Percentiles rank a stretch among this genome's conserved stretches.
These are phyloP conservation scores for Fusarium austroafricanum DNA, from an alignment of 2,329 filamentous ascomycete genomes.

Conservation along the genomic window DNA sequence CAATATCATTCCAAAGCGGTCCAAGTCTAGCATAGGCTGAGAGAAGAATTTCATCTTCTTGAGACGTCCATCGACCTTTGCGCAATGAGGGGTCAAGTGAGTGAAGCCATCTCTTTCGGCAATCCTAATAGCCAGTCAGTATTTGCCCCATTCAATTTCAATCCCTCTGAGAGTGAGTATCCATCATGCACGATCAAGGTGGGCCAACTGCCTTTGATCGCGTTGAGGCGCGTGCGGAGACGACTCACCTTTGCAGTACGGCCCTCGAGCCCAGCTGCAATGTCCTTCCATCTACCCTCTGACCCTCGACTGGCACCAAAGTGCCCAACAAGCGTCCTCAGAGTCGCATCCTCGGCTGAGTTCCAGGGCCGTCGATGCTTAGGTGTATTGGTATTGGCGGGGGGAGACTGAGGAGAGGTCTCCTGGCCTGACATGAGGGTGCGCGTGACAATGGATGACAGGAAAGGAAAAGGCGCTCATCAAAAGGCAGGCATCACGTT, in stretches of 20 bases:
- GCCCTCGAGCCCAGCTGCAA: slow-evolving; percentile 41
- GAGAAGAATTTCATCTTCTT: slow-evolving; percentile 47
- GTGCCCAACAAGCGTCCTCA: slow-evolving; percentile 45
- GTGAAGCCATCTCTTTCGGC: slow-evolving; percentile 49
- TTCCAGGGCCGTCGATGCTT: slow-evolving; percentile 45
- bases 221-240: slow-evolving; percentile 4
- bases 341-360: slow-evolving; percentile 43
- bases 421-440: slow-evolving; percentile 41
- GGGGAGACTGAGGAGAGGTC: slow-evolving; percentile 40
- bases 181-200: not conserved
- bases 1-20: slow-evolving; percentile 46
- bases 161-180: not conserved
- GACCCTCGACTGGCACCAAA: slow-evolving; percentile 45
- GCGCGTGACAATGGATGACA: not conserved
- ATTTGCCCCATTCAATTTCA: not conserved
- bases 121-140: slow-evolving; percentile 38
- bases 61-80: slow-evolving; percentile 47
- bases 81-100: slow-evolving; percentile 47
- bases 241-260: slow-evolving; percentile 46
- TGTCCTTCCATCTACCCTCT: slow-evolving; percentile 47
- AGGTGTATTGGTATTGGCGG: slow-evolving; percentile 33
- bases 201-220: slow-evolving; percentile 2
- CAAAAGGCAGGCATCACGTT: slow-evolving; percentile 11
- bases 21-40: slow-evolving; percentile 45
- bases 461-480: not conserved